These are phyloP conservation scores for Trichosporon sp. DNA, from an alignment of 1,284 basidiomycete species.

Conservation along the genomic window DNA sequence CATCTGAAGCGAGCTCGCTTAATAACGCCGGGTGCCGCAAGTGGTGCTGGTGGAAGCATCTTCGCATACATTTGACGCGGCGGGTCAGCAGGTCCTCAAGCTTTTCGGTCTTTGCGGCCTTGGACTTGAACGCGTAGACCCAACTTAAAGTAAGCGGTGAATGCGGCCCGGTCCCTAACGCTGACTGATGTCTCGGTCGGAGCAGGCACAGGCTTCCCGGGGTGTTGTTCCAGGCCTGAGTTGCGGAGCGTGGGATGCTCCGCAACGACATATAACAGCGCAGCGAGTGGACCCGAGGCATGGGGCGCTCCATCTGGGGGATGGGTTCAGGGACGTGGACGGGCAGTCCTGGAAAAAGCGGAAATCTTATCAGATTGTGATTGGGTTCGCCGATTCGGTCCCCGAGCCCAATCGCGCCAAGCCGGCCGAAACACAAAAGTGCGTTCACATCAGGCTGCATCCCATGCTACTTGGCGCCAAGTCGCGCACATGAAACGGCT, in stretches of 20 bases:
- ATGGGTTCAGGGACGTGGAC: background rate
- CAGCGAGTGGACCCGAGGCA: background rate
- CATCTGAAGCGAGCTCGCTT: too few relatives aligned
- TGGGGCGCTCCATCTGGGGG: too few relatives aligned
- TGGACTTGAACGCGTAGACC: too few relatives aligned
- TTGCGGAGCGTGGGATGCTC: background rate
- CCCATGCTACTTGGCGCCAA: background rate
- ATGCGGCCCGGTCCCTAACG: too few relatives aligned
- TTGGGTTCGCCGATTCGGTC: background rate
- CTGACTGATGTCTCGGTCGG: too few relatives aligned
- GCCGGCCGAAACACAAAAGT: background rate
- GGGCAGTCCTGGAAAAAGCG: background rate
- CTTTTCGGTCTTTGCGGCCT: too few relatives aligned
- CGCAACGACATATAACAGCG: background rate
- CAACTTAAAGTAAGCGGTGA: too few relatives aligned
- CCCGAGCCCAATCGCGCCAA: background rate
- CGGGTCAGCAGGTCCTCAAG: too few relatives aligned
- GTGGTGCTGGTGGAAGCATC: too few relatives aligned
- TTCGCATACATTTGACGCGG: too few relatives aligned
- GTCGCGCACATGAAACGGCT: background rate
- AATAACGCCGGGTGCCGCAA: too few relatives aligned
- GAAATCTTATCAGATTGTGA: conserved; percentile 1
- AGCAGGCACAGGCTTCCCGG: background rate
- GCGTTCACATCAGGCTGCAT: background rate
- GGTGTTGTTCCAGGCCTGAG: background rate